Evolutionary conservation across 2,329 filamentous ascomycete genomes (phyloP), one percentile per base, ranked within the genome.

Genomic region (Blumeria hordei): DNA sequence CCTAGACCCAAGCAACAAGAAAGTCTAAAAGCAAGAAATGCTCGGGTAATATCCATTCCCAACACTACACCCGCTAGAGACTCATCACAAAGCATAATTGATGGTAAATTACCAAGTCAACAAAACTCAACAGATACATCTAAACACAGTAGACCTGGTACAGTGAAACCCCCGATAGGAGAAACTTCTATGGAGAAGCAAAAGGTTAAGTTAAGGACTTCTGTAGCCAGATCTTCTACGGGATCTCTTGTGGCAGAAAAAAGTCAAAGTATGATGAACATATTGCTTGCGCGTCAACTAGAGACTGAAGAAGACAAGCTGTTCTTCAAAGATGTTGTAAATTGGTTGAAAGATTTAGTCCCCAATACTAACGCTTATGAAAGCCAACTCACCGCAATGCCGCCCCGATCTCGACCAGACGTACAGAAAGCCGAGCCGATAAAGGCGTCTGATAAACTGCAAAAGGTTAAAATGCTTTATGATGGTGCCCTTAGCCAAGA

Each of bases 261-360:
- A 12, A 12, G 28, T 14, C 6, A 39, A 21, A 41, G 18, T 7
- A 12, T 16, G 12, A 34, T 52, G 28, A 50, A 28, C n/a, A 8
- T 28, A 16, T 14, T n/a, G 39, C 44, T 18, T 21, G 21, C 44
- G 12, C n/a, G 12, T 11, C 11, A 5, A 11, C 44, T n/a, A 21
- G 44, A 32, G 32, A 18, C n/a, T 21, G n/a, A 47, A 11, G 18
- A 28, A 18, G 18, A 47, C 14, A 21, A 47, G 32, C 18, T 11
- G 7, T 36, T 39, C 16, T 54, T 49, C 33, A 53, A 56, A 3
- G 55, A 56, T 11, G 62, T 60, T 16, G 59, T 64, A 41, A 57
- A 61, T 34, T 65, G 63, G 63, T 57, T 64, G 14, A 61, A 58
- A 58, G 59, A 63, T 36, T 32, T 64, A 37, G 55, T 64, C 28